Conservation (phyloP, 164 flowering plant species). For the Cinnamomum chago region DNA sequence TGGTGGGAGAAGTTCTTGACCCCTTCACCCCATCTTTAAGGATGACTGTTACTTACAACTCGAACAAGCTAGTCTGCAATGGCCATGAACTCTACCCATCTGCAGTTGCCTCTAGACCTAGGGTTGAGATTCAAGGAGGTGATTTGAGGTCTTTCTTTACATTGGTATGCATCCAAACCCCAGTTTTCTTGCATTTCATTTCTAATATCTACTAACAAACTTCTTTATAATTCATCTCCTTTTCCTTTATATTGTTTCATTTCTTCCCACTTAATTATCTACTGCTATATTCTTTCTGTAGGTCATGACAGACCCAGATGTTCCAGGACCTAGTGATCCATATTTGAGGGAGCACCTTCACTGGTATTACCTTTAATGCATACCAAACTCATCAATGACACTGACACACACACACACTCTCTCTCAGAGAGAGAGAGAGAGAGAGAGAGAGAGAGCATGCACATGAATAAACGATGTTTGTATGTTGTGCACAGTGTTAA, state of each 20-base stretch:
- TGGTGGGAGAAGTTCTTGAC: conserved; percentile 58
- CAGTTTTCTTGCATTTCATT: neutral
- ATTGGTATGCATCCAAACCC: conserved; percentile 31
- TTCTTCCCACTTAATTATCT: neutral
- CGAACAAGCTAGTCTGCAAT: conserved; percentile 46
- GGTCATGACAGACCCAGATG: conserved; percentile 96
- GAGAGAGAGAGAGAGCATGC: no score
- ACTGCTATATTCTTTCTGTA: conserved; percentile 17
- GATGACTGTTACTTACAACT: conserved; percentile 46
- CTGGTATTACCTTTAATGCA: conserved; percentile 45
- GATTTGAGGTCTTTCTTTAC: conserved; percentile 61
- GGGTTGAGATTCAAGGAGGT: conserved; percentile 53
- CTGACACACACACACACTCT: no score
- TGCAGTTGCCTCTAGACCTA: conserved; percentile 40
- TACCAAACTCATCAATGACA: no score
- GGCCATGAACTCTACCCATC: conserved; percentile 65
- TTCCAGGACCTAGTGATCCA: conserved; percentile 91
- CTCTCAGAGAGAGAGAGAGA: no score
- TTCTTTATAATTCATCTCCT: neutral
- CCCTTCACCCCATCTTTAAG: conserved; percentile 31
- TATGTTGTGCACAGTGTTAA: no score
- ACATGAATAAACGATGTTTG: no score
- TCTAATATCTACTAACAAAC: no score
- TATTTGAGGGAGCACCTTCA: conserved; percentile 79
- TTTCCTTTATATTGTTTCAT: neutral